phyloP scores from a whole-genome alignment of 2,329 filamentous ascomycete species.

The Fusarium liriodendri region DNA sequence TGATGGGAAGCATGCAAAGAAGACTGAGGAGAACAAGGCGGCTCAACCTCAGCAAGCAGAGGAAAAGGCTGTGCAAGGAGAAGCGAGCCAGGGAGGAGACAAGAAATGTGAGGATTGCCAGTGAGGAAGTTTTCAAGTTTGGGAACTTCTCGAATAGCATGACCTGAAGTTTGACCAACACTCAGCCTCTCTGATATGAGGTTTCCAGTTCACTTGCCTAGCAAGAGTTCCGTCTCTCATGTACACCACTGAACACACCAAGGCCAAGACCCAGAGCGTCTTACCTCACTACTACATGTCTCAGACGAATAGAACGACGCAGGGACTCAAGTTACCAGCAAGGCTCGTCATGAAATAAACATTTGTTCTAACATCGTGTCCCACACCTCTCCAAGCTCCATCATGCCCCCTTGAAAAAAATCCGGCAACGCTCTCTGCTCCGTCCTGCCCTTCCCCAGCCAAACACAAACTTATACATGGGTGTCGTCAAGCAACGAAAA shows the following conservation, averaged over 20 bases:
- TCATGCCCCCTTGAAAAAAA: conserved; percentile 9
- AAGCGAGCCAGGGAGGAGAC: conserved; percentile 8
- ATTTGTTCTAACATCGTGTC: conserved; percentile 26
- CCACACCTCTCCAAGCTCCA: conserved; percentile 9
- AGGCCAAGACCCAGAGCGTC: neutral
- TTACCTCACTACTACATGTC: neutral
- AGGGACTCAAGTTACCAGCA: neutral
- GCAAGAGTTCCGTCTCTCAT: neutral
- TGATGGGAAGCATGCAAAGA: conserved; percentile 62
- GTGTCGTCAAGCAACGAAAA: conserved; percentile 32
- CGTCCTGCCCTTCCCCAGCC: neutral
- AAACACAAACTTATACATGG: conserved; percentile 40
- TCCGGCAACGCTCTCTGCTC: conserved; percentile 21
- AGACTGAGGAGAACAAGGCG: conserved; percentile 11
- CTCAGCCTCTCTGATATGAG: neutral
- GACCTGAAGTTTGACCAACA: neutral
- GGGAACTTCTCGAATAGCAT: neutral
- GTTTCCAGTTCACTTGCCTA: neutral
- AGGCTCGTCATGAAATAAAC: conserved; percentile 20
- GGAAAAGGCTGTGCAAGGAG: neutral
- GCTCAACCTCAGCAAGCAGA: conserved; percentile 6
- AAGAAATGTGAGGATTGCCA: conserved; percentile 45
- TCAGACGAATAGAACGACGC: neutral
- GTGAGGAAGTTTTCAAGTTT: conserved; percentile 5
- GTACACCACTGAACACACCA: neutral